Percentiles rank a stretch among this genome's conserved stretches.
Conservation (phyloP, 73 alveolate genomes). For the Tetrahymena borealis region DNA sequence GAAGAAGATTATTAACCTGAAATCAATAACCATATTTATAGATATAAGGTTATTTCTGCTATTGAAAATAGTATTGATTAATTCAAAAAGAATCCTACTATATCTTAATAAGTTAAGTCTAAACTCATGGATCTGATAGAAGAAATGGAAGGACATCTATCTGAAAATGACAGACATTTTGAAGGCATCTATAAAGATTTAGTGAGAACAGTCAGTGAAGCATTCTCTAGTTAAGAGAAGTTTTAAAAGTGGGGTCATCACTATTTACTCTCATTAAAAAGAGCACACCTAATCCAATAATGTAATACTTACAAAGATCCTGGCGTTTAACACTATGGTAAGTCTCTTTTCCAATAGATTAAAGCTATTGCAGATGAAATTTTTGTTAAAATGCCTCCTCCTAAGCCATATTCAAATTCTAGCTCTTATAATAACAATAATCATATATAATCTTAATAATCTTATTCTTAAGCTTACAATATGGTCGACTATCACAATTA, state of each 20-base stretch:
- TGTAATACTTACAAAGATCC: not conserved
- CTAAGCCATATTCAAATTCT: not conserved
- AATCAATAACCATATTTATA: not conserved
- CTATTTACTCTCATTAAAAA: not conserved
- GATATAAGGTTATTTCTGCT: not conserved
- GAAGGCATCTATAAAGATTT: not conserved
- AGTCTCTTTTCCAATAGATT: not conserved
- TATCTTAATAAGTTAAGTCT: not conserved
- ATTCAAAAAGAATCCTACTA: not conserved
- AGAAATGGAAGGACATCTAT: not conserved
- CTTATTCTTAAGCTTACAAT: not conserved
- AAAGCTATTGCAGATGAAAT: constrained; percentile 3
- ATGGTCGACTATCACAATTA: not conserved
- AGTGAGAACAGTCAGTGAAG: not conserved
- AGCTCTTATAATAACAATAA: not conserved
- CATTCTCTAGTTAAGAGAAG: not conserved
- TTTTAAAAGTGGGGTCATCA: not conserved
- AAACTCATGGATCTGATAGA: not conserved
- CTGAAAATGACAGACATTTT: not conserved
- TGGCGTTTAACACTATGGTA: constrained; percentile 7
- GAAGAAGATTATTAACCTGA: not conserved
- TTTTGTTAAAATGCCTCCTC: constrained; percentile 5
- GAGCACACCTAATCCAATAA: not conserved
- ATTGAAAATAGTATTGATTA: not conserved
- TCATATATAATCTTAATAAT: not conserved